Base-by-base conservation (phyloP, 306 rosid species). In the Lupinus albus region DNA sequence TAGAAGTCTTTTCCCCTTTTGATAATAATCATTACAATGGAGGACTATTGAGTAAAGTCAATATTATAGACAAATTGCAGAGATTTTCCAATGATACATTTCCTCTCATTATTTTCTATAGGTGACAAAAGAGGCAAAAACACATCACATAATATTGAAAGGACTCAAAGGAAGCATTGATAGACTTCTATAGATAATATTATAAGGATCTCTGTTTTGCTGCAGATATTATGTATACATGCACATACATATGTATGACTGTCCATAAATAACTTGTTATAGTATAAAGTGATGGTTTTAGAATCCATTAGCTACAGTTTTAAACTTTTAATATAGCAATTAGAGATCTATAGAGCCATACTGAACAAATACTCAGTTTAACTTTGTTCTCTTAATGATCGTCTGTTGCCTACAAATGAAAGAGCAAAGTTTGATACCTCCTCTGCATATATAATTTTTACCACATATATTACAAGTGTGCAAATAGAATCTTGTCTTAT, bases 81-180 rank as follows among this genome's bases (percentile, higher is more conserved):
- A 42, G 2, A 20, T 15, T 36, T 51, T 33, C 8, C 6, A 1
- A 50, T 18, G n/a, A n/a, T 18, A 51, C 30, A 61, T 48, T 38
- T 0, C 54, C n/a, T 39, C 11, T 20, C n/a, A 53, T 17, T 30
- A 21, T n/a, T 53, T 10, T 47, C 4, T n/a, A 59, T n/a, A n/a
- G 28, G 48, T 67, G n/a, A 38, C n/a, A 33, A 58, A 67, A 13
- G 11, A 41, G 44, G 44, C 17, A 54, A 68, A 67, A 53, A 0
- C 32, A 70, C 14, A 4, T 8, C 21, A 7, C 25, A 41, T 7
- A 14, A 3, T 2, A 4, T 25, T 25, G 28, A 25, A 25, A 25
- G 28, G 3, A 4, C 3, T 25, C 3, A 25, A 25, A 25, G 28
- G 3, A 25, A 0, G 3, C 28, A 25, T 25, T 25, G 28, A 25